These are phyloP conservation scores for Solanum dulcamara DNA, from an alignment of 257 asterid genomes.

Conservation along the genomic window DNA sequence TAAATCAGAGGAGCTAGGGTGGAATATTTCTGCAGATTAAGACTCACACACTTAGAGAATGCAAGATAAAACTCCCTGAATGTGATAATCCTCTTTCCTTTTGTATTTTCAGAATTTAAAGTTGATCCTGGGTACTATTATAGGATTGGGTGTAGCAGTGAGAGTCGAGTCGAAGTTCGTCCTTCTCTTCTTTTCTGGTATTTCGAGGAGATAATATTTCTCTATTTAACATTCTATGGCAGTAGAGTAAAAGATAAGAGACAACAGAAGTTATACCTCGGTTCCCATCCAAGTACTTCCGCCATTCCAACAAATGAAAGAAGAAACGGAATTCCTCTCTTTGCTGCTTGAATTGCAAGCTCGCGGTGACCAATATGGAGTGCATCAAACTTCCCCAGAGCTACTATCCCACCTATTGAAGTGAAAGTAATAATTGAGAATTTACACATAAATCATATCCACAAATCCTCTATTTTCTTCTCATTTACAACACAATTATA, in stretches of 20 bases:
- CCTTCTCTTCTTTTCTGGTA: neutral
- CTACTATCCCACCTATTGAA: constrained; percentile 76
- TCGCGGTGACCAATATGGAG: constrained; percentile 98
- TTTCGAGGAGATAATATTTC: neutral
- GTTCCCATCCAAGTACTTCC: constrained; percentile 89
- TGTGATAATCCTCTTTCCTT: neutral
- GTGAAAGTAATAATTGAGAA: constrained; percentile 1
- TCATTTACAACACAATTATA: neutral
- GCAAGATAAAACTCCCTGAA: neutral
- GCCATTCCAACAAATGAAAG: constrained; percentile 92
- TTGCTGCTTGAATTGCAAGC: constrained; percentile 91
- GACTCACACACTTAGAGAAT: neutral
- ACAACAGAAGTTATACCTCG: constrained; percentile 43
- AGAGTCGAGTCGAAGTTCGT: neutral
- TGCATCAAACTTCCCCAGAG: constrained; percentile 96
- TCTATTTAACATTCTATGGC: neutral
- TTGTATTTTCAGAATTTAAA: neutral
- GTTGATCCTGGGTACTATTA: neutral
- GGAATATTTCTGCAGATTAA: neutral
- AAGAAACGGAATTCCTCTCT: constrained; percentile 71
- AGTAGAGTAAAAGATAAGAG: neutral
- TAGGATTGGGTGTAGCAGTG: neutral
- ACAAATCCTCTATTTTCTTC: neutral
- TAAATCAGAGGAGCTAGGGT: neutral
- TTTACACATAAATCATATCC: neutral